Base-by-base conservation (phyloP, 148 eudicot genomes). In the Vaccinium darrowii region DNA sequence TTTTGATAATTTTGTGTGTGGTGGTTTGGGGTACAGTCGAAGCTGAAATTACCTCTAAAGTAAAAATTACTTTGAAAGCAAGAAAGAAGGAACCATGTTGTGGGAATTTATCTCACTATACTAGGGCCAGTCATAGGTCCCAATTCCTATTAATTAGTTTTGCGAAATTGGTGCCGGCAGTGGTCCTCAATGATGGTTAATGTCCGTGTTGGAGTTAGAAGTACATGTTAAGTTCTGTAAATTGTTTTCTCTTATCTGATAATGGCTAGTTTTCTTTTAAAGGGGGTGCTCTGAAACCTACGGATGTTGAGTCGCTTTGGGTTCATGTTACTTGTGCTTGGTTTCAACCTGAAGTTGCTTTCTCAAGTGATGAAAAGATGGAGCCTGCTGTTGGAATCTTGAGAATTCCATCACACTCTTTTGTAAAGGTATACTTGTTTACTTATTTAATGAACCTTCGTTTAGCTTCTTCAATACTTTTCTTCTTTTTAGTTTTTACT, bases 321-420 rank as follows among this genome's bases (percentile, higher is more conserved):
- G 99, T 95, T 80, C 99, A 97, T 86, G 93, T 97, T 60, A 97
- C 99, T 49, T 97, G 99, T 88, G 99, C 99, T 74, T 97, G 99
- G 99, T 95, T 97, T 93, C 93, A 92, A 86, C 99, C 99, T 86
- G 96, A 97, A 88, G 99, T 97, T 87, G 91, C 93, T 58, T 97
- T 97, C 82, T 94, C 96, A 80, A 95, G 95, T 86, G 98, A 95
- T 85, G 98, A 97, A 88, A 91, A 90, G 78, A 97, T 97, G 99
- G 99, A 97, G 88, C 99, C 99, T 90, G 99, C 99, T 52, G 91
- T 94, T 80, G 99, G 99, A 83, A 92, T 97, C 63, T 91, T 97
- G 91, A 92, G 98, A 89, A 97, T 97, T 86, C 98, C 99, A 57
- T 94, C 99, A 84, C 90, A 93, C 76, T 89, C 96, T 77, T 97